Conservation (phyloP, 495 filamentous ascomycete genomes). For the Penicillium diatomitis region DNA sequence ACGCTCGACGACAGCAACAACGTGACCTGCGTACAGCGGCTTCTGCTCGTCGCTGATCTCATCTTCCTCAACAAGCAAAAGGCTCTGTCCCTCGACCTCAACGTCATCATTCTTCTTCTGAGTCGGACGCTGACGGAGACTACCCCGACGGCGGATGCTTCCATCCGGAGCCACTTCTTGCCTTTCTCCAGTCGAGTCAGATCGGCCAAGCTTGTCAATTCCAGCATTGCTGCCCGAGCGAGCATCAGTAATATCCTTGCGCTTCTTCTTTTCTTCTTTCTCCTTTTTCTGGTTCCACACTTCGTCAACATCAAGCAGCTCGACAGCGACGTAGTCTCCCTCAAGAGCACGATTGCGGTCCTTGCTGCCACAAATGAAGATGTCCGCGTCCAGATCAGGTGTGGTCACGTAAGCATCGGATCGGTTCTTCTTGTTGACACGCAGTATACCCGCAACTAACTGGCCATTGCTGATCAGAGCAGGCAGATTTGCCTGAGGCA, state of each 20-base stretch:
- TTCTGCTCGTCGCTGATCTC: conserved; percentile 98
- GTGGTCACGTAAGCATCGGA: conserved; percentile 97
- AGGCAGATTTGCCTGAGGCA: conserved; percentile 90
- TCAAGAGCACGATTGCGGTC: conserved; percentile 94
- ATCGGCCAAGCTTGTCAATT: conserved; percentile 55
- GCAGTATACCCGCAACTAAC: conserved; percentile 89
- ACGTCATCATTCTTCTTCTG: conserved; percentile 99
- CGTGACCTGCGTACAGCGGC: conserved; percentile 90
- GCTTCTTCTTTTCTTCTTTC: conserved; percentile 99
- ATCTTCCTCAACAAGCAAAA: conserved; percentile 94
- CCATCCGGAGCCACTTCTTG: conserved; percentile 60
- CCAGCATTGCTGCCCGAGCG: conserved; percentile 63
- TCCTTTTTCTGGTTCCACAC: conserved; percentile 98
- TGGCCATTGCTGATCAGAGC: conserved; percentile 86
- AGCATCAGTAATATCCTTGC: conserved; percentile 94
- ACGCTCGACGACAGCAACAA: conserved; percentile 94
- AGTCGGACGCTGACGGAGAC: conserved; percentile 89
- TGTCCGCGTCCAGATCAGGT: conserved; percentile 91
- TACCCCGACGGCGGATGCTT: conserved; percentile 83
- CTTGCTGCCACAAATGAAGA: conserved; percentile 99
- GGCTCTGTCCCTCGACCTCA: conserved; percentile 94
- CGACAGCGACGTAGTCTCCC: conserved; percentile 90
- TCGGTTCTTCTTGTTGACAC: conserved; percentile 98
- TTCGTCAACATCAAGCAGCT: conserved; percentile 95
- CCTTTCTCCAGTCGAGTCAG: conserved; percentile 54